phyloP scores from a whole-genome alignment of 2,329 filamentous ascomycete species.

The Beauveria varroae region DNA sequence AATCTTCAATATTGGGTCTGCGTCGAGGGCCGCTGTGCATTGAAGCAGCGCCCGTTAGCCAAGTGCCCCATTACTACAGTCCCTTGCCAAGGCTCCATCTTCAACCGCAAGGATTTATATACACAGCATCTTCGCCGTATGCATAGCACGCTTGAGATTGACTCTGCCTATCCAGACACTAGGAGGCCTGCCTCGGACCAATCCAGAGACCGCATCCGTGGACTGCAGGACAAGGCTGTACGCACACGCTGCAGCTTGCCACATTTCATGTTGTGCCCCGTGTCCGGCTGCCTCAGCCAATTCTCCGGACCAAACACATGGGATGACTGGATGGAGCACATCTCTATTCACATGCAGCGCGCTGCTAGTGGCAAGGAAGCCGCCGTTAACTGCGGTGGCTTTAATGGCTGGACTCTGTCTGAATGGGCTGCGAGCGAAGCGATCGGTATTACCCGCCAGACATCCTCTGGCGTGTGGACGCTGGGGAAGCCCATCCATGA shows the following conservation, averaged over 20 bases:
- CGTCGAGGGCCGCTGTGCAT: conserved; percentile 50
- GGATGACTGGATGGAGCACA: conserved; percentile 82
- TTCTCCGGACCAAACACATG: conserved; percentile 62
- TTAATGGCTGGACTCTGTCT: conserved; percentile 28
- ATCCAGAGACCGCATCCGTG: conserved; percentile 49
- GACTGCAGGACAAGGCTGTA: conserved; percentile 51
- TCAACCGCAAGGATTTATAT: conserved; percentile 90
- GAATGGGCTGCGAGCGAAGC: conserved; percentile 30
- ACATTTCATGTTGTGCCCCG: conserved; percentile 51
- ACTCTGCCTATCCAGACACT: not conserved
- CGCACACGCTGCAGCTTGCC: conserved; percentile 55
- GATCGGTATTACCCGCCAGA: conserved; percentile 29
- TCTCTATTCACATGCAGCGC: conserved; percentile 67
- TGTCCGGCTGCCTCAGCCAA: conserved; percentile 45
- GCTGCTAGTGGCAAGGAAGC: conserved; percentile 23
- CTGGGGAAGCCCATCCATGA: not conserved
- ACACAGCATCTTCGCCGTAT: conserved; percentile 82
- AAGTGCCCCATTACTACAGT: conserved; percentile 10
- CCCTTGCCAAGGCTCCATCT: conserved; percentile 51
- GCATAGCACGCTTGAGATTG: conserved; percentile 51
- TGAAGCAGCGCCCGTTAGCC: conserved; percentile 19
- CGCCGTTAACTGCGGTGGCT: conserved; percentile 31
- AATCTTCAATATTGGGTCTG: conserved; percentile 50
- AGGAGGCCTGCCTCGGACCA: conserved; percentile 15
- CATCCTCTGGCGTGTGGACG: not conserved